These are phyloP conservation scores for Akanthomyces lecanii DNA, from an alignment of 2,329 filamentous ascomycete genomes.

Conservation along the genomic window DNA sequence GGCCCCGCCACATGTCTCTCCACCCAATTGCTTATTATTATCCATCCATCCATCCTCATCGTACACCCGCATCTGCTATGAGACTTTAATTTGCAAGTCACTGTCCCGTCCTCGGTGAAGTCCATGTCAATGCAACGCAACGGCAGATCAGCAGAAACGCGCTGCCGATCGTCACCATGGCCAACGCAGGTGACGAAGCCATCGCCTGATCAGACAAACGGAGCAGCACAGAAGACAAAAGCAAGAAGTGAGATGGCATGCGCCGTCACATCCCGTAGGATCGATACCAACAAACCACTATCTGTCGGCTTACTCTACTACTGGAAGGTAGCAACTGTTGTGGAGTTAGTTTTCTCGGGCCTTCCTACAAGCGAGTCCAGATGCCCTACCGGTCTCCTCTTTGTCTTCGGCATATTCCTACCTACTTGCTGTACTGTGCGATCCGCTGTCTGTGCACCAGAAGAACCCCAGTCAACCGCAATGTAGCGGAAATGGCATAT, in stretches of 20 bases:
- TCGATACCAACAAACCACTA: not conserved
- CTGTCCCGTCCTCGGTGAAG: not conserved
- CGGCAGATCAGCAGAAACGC: not conserved
- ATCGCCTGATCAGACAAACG: not conserved
- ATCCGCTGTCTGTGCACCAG: not conserved
- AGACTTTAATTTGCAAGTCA: not conserved
- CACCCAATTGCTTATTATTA: not conserved
- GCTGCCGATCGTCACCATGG: not conserved
- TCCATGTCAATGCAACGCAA: not conserved
- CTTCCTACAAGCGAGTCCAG: not conserved
- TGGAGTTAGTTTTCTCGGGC: slow-evolving; percentile 7
- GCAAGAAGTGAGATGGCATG: not conserved
- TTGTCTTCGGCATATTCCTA: not conserved
- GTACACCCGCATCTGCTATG: not conserved
- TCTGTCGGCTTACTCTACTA: slow-evolving; percentile 10
- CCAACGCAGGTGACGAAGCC: not conserved
- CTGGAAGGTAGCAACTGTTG: slow-evolving; percentile 12
- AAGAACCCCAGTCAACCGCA: not conserved
- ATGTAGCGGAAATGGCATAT: not conserved
- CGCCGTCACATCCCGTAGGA: not conserved
- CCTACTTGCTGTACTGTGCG: too few relatives aligned
- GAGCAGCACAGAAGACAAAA: not conserved
- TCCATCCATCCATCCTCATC: not conserved
- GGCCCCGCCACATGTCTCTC: too few relatives aligned
- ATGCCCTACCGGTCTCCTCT: not conserved